A percentile compares a stretch with the other conserved stretches of the same genome.
These are phyloP conservation scores for Fusarium sp. DNA, from an alignment of 2,329 filamentous ascomycete genomes.

Conservation along the genomic window DNA sequence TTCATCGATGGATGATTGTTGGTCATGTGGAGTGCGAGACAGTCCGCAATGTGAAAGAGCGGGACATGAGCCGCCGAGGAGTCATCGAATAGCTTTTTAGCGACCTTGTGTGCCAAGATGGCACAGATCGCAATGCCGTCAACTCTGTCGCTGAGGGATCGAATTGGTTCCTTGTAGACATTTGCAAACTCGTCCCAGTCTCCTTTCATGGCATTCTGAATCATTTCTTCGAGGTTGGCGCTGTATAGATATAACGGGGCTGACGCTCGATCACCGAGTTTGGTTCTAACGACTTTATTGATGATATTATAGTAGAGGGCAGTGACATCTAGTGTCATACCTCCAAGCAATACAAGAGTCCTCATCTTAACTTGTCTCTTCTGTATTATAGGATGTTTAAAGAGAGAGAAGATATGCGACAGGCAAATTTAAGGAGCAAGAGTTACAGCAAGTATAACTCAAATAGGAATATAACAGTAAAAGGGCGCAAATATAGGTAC, in stretches of 20 bases:
- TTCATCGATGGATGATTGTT: not conserved
- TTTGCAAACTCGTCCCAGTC: not conserved
- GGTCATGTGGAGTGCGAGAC: not conserved
- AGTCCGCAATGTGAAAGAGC: not conserved
- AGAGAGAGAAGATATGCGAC: rapidly evolving
- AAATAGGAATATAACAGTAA: not conserved
- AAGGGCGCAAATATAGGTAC: not conserved
- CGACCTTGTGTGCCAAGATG: not conserved
- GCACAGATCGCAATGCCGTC: not conserved
- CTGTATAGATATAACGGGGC: not conserved
- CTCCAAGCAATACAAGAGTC: not conserved
- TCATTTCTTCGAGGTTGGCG: constrained; percentile 5
- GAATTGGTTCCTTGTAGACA: not conserved
- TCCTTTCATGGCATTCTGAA: not conserved
- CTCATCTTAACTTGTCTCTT: not conserved
- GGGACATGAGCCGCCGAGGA: not conserved
- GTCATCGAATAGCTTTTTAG: not conserved
- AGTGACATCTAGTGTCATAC: not conserved
- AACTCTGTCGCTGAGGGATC: not conserved
- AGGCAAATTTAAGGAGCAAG: not conserved
- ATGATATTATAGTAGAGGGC: not conserved
- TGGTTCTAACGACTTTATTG: not conserved
- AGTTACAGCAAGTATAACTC: not conserved
- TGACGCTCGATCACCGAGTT: not conserved
- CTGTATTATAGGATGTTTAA: rapidly evolving